These are phyloP conservation scores for Fusarium dimerum DNA, from an alignment of 2,329 filamentous ascomycete genomes.

Conservation along the genomic window DNA sequence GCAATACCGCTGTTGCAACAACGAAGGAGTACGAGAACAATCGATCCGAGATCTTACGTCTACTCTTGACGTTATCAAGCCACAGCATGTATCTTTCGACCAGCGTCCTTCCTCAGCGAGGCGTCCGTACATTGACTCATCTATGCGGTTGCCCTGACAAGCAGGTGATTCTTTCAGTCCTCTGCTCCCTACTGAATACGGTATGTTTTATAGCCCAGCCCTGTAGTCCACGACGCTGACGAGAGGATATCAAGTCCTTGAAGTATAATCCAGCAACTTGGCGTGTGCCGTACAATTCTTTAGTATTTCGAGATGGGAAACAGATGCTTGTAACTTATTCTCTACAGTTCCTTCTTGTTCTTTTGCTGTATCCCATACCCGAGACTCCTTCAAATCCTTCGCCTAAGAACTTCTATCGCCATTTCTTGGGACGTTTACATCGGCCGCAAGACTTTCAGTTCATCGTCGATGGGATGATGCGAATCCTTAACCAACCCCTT, in stretches of 20 bases:
- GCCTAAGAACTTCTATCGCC: slow-evolving; percentile 89
- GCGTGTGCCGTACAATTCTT: slow-evolving; percentile 90
- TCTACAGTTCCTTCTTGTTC: slow-evolving; percentile 82
- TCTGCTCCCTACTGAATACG: slow-evolving; percentile 94
- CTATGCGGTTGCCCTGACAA: slow-evolving; percentile 87
- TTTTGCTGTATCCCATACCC: slow-evolving; percentile 85
- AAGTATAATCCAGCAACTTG: slow-evolving; percentile 96
- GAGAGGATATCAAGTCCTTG: slow-evolving; percentile 62
- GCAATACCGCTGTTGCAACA: slow-evolving; percentile 83
- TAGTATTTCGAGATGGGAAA: slow-evolving; percentile 88
- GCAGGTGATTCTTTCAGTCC: slow-evolving; percentile 82
- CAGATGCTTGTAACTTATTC: slow-evolving; percentile 90
- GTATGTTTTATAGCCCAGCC: slow-evolving; percentile 48
- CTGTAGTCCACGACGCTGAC: slow-evolving; percentile 2
- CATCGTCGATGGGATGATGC: slow-evolving; percentile 89
- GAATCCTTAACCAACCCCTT: slow-evolving; percentile 88
- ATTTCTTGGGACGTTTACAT: slow-evolving; percentile 88
- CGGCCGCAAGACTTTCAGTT: slow-evolving; percentile 97
- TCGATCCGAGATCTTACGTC: slow-evolving; percentile 81
- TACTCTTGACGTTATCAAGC: slow-evolving; percentile 83
- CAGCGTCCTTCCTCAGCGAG: slow-evolving; percentile 75
- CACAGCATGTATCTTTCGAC: slow-evolving; percentile 93
- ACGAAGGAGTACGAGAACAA: slow-evolving; percentile 94
- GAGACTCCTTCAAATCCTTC: slow-evolving; percentile 65
- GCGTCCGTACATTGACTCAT: slow-evolving; percentile 83